Base-by-base conservation (phyloP, 2,329 filamentous ascomycete species). In the Pezicula rhizophila region DNA sequence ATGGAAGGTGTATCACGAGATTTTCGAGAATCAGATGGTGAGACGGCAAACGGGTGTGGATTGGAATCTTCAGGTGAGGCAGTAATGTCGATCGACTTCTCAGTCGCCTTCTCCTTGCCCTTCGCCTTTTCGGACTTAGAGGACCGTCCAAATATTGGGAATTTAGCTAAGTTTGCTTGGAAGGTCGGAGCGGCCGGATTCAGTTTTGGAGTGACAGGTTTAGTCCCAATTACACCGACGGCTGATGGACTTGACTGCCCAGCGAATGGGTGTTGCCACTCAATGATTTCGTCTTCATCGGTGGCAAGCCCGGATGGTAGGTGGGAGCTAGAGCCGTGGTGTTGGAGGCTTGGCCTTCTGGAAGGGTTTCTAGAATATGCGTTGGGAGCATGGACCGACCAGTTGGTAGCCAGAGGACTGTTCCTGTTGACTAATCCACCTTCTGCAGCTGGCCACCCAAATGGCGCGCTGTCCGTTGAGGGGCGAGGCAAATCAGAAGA, bases 141-240 rank as follows among this genome's bases (percentile, higher is more conserved):
- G 20, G 48, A 46, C 4, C 76, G 73, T 58, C 82, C 79, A 50
- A 93, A 80, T 34, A 83, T 78, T 8, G 56, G 49, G 10, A 42
- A n/a, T 4, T 20, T 25, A 4, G 78, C 84, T 68, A 42, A 42
- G 6, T 20, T 25, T 8, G 78, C 84, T 68, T 86, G 92, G 64
- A 97, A 97, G 1, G 86, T 88, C 8, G 91, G 91, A 0, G 92
- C 93, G 6, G 88, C 80, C 7, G 93, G 93, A 60, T 99, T 97
- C 25, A 97, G 76, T 58, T 78, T 76, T 42, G 81, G 60, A 68
- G 83, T 72, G 37, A 73, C 62, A 46, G 70, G 57, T 60, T 66
- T 64, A 63, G 89, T 95, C 20, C 92, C 92, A 56, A 97, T 96
- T 1, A 85, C 77, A 18, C 82, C 81, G 2, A 85, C 77, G 40